phyloP scores from a whole-genome alignment of 2,329 filamentous ascomycete species.

The Beauveria caledonica region DNA sequence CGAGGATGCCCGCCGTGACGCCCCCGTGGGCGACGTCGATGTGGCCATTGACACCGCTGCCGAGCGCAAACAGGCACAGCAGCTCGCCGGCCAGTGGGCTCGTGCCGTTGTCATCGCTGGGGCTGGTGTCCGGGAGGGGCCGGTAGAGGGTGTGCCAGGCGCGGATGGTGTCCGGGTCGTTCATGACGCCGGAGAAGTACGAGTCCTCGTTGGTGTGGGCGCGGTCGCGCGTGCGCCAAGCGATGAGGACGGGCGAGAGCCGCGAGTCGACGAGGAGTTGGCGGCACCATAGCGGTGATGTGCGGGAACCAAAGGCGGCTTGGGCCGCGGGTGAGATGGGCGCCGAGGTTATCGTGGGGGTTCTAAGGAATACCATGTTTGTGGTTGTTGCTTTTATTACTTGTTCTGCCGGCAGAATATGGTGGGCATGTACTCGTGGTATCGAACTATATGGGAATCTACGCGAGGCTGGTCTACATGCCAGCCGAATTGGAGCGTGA shows the following conservation, averaged over 20 bases:
- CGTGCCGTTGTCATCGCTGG: not conserved
- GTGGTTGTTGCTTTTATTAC: not conserved
- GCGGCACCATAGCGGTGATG: conserved; percentile 6
- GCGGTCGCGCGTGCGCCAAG: not conserved
- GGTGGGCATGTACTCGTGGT: not conserved
- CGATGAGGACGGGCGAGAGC: not conserved
- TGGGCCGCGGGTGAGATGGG: not conserved
- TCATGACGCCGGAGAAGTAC: not conserved
- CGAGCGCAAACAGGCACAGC: conserved; percentile 11
- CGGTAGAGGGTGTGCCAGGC: conserved; percentile 7
- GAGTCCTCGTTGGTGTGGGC: not conserved
- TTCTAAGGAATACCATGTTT: not conserved
- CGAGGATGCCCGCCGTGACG: conserved; percentile 15
- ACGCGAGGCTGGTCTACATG: not conserved
- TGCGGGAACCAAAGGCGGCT: not conserved
- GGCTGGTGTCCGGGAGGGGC: not conserved
- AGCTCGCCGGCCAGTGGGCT: conserved; percentile 1
- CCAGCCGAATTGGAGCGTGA: not conserved
- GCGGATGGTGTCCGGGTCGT: not conserved
- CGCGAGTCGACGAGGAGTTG: conserved; percentile 2
- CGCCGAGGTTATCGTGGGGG: not conserved
- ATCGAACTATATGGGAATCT: not conserved
- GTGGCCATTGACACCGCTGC: conserved; percentile 15
- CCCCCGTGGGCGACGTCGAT: conserved; percentile 17
- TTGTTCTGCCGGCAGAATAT: not conserved